Percentiles rank a stretch among this genome's conserved stretches.
phyloP scores from a whole-genome alignment of 768 basidiomycete genomes.

The Psilocybe tampanensis region DNA sequence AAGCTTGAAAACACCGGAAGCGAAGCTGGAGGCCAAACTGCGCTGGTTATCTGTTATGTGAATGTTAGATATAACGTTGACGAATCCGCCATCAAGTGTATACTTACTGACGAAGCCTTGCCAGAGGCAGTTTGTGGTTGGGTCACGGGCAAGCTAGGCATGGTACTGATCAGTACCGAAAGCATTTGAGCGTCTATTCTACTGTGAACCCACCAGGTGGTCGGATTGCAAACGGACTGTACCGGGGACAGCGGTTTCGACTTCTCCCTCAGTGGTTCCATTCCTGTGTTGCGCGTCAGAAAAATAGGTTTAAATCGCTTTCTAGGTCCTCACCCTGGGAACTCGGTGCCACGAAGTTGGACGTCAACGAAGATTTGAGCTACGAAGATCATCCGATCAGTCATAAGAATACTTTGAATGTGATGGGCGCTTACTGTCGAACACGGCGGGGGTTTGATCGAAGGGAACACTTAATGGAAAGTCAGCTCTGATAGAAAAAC shows the following conservation, averaged over 20 bases:
- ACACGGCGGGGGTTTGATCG: constrained; percentile 45
- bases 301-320: neutral
- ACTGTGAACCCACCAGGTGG: constrained; percentile 25
- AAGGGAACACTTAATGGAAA: constrained; percentile 25
- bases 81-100: neutral
- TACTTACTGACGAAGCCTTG: constrained; percentile 41
- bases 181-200: neutral
- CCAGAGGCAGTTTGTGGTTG: constrained; percentile 51
- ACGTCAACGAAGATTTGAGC: constrained; percentile 49
- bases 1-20: constrained; percentile 43
- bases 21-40: constrained; percentile 35
- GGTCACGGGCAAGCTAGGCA: constrained; percentile 35
- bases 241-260: constrained; percentile 38
- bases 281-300: constrained; percentile 25
- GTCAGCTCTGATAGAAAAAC: neutral
- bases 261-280: constrained; percentile 40
- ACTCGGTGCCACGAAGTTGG: constrained; percentile 42
- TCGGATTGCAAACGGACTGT: constrained; percentile 50
- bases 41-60: constrained; percentile 29
- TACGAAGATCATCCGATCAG: neutral
- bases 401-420: neutral
- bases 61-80: neutral
- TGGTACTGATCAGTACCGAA: neutral
- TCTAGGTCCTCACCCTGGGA: constrained; percentile 39
- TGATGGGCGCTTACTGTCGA: constrained; percentile 31